Percentiles rank a stretch among this genome's conserved stretches.
phyloP scores from a whole-genome alignment of 345 rosid species.

The Aquilaria sinensis region DNA sequence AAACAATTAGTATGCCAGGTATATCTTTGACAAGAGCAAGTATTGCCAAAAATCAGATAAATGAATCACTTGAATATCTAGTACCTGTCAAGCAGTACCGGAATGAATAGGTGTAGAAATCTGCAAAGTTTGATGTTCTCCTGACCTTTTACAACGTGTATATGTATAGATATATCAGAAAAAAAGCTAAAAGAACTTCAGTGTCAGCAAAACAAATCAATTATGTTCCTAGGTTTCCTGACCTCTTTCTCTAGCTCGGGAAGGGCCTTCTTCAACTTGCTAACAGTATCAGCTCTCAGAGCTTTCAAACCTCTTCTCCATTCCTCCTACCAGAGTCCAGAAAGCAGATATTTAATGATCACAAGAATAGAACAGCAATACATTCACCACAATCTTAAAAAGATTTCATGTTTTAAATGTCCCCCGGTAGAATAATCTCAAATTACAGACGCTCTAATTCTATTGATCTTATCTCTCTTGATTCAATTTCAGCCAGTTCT shows the following conservation, averaged over 20 bases:
- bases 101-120: constrained; percentile 83
- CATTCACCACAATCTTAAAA: too few relatives aligned
- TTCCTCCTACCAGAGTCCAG: constrained; percentile 50
- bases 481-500: too few relatives aligned
- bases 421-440: too few relatives aligned
- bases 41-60: background rate
- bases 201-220: background rate
- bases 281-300: constrained; percentile 56
- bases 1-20: too few relatives aligned
- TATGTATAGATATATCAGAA: constrained; percentile 16
- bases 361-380: too few relatives aligned
- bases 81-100: constrained; percentile 90
- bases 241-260: constrained; percentile 90
- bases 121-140: constrained; percentile 63
- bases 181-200: background rate
- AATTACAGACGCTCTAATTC: too few relatives aligned
- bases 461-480: too few relatives aligned
- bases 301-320: constrained; percentile 81
- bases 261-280: constrained; percentile 68
- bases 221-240: background rate
- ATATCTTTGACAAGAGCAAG: background rate
- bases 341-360: too few relatives aligned
- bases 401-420: too few relatives aligned
- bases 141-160: constrained; percentile 38
- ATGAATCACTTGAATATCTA: background rate